phyloP scores from a whole-genome alignment of 805 yeast genomes.

The Osmozyma mogii region DNA sequence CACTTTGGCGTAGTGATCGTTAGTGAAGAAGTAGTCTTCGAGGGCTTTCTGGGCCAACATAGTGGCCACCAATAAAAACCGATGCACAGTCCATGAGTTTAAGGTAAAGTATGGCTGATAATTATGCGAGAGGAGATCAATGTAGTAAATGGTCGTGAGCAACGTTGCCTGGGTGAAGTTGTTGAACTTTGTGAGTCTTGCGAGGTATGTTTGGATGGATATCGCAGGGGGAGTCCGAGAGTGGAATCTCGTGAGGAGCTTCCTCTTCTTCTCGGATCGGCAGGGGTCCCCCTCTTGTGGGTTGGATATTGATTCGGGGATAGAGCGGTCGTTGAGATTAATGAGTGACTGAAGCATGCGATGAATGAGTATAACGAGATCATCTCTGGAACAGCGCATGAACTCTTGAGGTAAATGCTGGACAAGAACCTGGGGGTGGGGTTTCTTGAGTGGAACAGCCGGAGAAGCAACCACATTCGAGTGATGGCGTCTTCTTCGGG shows the following conservation, averaged over 20 bases:
- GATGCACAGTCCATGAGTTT: slow-evolving; percentile 87
- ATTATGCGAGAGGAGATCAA: slow-evolving; percentile 72
- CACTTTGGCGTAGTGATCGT: slow-evolving; percentile 88
- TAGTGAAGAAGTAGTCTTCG: slow-evolving; percentile 91
- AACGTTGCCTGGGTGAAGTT: slow-evolving; percentile 78
- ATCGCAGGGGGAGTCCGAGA: slow-evolving; percentile 89
- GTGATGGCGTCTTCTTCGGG: slow-evolving; percentile 8
- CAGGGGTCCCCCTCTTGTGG: slow-evolving; percentile 12
- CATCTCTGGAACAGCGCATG: slow-evolving; percentile 60
- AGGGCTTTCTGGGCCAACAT: slow-evolving; percentile 85
- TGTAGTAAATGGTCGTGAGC: slow-evolving; percentile 78
- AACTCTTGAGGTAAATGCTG: slow-evolving; percentile 41
- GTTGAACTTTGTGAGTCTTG: slow-evolving; percentile 72
- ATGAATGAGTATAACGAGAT: slow-evolving; percentile 62
- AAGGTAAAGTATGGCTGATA: slow-evolving; percentile 71
- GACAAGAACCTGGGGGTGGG: slow-evolving; percentile 9
- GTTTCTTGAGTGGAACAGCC: slow-evolving; percentile 5
- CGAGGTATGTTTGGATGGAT: slow-evolving; percentile 66
- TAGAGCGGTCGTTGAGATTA: slow-evolving; percentile 58
- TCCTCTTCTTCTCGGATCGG: slow-evolving; percentile 10
- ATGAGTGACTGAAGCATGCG: slow-evolving; percentile 77
- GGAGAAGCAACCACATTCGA: slow-evolving; percentile 2
- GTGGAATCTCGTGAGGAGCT: slow-evolving; percentile 74
- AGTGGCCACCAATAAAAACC: slow-evolving; percentile 84
- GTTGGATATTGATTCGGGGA: slow-evolving; percentile 24